Percentiles rank a stretch among this genome's conserved stretches.
Conservation (phyloP, 805 yeast species). For the Maudiozyma saulgeensis region DNA sequence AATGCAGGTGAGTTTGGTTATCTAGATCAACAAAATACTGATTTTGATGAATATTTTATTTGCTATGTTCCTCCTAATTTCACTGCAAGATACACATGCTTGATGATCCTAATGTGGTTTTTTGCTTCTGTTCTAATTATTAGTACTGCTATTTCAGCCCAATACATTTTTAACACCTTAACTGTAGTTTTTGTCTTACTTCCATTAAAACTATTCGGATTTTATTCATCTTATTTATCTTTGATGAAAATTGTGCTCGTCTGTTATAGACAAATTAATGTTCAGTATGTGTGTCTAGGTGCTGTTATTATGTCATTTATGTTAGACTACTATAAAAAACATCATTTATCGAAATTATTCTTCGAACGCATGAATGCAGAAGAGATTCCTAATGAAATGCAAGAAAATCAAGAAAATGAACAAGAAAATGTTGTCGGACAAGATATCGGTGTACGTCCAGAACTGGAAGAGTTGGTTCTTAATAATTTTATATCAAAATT, state of each 20-base stretch:
- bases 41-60: conserved; percentile 45
- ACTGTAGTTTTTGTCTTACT: conserved; percentile 7
- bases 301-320: conserved; percentile 8
- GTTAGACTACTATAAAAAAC: conserved; percentile 12
- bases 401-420: not conserved
- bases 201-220: conserved; percentile 1
- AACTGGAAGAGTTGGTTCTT: conserved; percentile 3
- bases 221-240: not conserved
- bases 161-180: conserved; percentile 11
- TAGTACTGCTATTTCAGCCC: conserved; percentile 12
- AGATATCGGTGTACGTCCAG: conserved; percentile 1
- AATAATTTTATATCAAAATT: conserved; percentile 5
- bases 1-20: conserved; percentile 37
- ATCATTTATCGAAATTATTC: conserved; percentile 8
- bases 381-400: not conserved
- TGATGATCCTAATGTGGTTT: conserved; percentile 36
- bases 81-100: conserved; percentile 41
- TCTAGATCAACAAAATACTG: conserved; percentile 34
- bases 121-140: conserved; percentile 32
- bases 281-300: conserved; percentile 17
- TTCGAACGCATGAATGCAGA: conserved; percentile 3
- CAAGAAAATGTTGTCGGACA: not conserved
- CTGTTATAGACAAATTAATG: conserved; percentile 9
- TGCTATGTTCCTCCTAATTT: conserved; percentile 85
- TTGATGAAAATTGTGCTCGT: conserved; percentile 1